Base-by-base conservation (phyloP, 306 rosid genomes). In the Prunus mongolica region DNA sequence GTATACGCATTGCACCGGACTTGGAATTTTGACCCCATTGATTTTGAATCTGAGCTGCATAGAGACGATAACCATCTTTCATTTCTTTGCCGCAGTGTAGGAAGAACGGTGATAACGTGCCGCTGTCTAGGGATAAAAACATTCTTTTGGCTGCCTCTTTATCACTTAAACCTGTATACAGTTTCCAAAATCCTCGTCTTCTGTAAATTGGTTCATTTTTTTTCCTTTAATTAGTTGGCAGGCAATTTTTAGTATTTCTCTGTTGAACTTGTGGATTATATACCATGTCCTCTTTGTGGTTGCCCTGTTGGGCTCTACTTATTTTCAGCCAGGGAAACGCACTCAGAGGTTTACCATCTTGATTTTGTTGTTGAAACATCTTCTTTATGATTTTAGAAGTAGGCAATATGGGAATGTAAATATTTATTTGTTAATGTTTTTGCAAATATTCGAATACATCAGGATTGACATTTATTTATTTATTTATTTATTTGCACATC, bases 171-270 rank as follows among this genome's bases (percentile, higher is more conserved):
- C 49, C 41, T 16, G 7, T 20, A 9, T 60, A 6, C 47, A 8
- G 46, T 32, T 15, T 2, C 7, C 1, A 18, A 18, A 30, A 64
- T 18, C 68, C 14, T 64, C 5, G 14, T 16, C 46, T 27, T 32
- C 45, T 57, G 77, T 73, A 44, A 73, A 73, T 73, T 22, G 60
- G 55, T 38, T 72, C 14, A 57, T 25, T 2, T 20, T 71, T 71
- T 57, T 25, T 24, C 65, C 4, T 25, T 2, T 12, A 11, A 25
- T 25, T 22, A 12, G 65, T 15, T 24, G 45, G 27, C 5, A 44
- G 67, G 67, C 16, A 22, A 57, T 22, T 46, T 12, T 15, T 13
- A n/a, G 18, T 8, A 11, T 38, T 12, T 12, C 41, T 20, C 22
- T 22, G 34, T 55, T n/a, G 25, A 52, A 32, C n/a, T 19, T 19